Base-by-base conservation (phyloP, 768 basidiomycete genomes). In the Serendipita vermifera region DNA sequence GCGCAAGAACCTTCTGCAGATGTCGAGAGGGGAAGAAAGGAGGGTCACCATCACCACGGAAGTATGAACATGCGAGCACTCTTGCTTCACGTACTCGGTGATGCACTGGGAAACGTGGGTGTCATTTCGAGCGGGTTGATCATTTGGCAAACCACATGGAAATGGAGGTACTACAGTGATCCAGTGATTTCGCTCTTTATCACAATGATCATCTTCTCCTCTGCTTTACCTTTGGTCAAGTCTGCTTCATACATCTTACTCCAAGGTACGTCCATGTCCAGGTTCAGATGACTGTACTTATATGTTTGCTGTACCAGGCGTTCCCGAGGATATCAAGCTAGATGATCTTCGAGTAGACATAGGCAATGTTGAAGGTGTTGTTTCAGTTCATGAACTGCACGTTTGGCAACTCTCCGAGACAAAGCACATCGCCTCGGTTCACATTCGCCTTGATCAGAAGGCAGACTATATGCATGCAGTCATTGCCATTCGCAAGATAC, bases 31-130 rank as follows among this genome's bases (percentile, higher is more conserved):
- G 67, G 67, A 3, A 67, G 67, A 46, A 26, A 13, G 22, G 27
- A 29, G 7, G 24, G 32, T n/a, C 15, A 6, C 15, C 46, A 51
- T n/a, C 62, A 62, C 9, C 69, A 72, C 39, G 83, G 82, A 0
- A 88, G 84, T 0, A 98, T 99, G 96, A 99, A 98, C 70, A 97
- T 98, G 93, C 85, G 75, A n/a, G 96, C 92, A 29, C 75, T 99
- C 1, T 74, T 98, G 31, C 70, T 99, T 27, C 96, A 99, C 68
- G 96, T 98, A 35, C 68, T 99, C 40, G 94, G 94, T 32, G 94
- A 99, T 72, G 94, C 94, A 56, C 77, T 99, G 24, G 96, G 96
- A 51, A 98, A 99, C 68, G 87, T 98, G 59, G 96, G 96, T 54
- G 96, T 99, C 59, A 96, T 99, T 58, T 82, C 85, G 33, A 89